phyloP scores from a whole-genome alignment of 192 early-diverging fungal species.

The Borealophlyctis nickersoniae region DNA sequence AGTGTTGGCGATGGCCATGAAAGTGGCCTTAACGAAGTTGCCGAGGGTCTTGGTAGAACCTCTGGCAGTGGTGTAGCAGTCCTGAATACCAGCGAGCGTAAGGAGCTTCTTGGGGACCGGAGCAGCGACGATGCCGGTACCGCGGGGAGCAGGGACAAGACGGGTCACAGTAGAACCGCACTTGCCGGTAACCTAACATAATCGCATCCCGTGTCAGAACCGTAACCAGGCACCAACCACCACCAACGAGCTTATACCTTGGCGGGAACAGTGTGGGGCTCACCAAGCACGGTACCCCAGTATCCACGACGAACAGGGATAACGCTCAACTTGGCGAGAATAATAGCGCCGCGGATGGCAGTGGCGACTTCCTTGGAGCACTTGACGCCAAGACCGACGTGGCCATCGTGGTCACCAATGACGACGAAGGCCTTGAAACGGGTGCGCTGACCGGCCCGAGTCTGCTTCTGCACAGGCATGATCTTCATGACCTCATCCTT shows the following conservation, averaged over 20 bases:
- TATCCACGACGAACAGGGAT: slow-evolving; percentile 98
- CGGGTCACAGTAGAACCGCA: slow-evolving; percentile 86
- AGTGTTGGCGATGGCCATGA: slow-evolving; percentile 94
- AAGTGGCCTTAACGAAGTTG: slow-evolving; percentile 99
- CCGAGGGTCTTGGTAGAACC: slow-evolving; percentile 98
- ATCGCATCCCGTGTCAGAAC: no score
- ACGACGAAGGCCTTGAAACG: slow-evolving; percentile 99
- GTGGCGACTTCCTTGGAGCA: slow-evolving; percentile 99
- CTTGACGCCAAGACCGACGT: slow-evolving; percentile 99
- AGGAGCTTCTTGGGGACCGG: slow-evolving; percentile 97
- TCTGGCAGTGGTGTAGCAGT: slow-evolving; percentile 95
- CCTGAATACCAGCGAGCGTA: slow-evolving; percentile 93
- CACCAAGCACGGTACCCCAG: slow-evolving; percentile 95
- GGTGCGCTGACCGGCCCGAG: slow-evolving; percentile 98
- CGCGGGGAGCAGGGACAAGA: slow-evolving; percentile 96
- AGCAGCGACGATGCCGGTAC: slow-evolving; percentile 98
- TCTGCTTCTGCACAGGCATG: slow-evolving; percentile 99
- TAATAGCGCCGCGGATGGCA: slow-evolving; percentile 97
- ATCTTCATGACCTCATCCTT: slow-evolving; percentile 99
- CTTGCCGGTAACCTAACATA: slow-evolving; percentile 35
- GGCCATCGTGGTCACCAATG: slow-evolving; percentile 95
- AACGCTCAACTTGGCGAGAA: slow-evolving; percentile 96
- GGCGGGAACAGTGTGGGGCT: slow-evolving; percentile 96
- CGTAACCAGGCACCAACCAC: no score
- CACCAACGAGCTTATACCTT: no score